Conservation (phyloP, 2,329 filamentous ascomycete genomes). For the Purpureocillium lavendulum region DNA sequence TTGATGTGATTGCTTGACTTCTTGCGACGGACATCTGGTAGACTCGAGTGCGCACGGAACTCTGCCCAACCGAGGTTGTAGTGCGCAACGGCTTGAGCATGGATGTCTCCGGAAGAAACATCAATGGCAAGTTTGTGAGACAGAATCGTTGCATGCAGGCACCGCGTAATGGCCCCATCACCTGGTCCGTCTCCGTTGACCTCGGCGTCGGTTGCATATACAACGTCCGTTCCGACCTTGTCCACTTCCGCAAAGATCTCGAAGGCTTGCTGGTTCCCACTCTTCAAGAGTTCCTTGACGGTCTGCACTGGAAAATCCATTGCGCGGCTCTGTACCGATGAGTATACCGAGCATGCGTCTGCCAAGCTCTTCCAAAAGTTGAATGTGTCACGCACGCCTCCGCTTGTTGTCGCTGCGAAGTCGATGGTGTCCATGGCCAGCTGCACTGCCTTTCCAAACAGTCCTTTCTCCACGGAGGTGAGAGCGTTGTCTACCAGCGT, state of each 20-base stretch:
- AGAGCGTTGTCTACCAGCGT: conserved; percentile 77
- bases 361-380: conserved; percentile 93
- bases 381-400: conserved; percentile 62
- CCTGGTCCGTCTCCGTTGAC: conserved; percentile 36
- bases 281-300: conserved; percentile 50
- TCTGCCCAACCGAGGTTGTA: conserved; percentile 97
- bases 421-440: conserved; percentile 62
- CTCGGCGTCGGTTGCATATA: conserved; percentile 35
- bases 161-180: conserved; percentile 45
- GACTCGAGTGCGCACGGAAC: conserved; percentile 65
- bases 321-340: conserved; percentile 62
- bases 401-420: conserved; percentile 55
- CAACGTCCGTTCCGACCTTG: conserved; percentile 39
- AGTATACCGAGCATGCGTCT: conserved; percentile 81
- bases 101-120: conserved; percentile 61
- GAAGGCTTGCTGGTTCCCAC: conserved; percentile 45
- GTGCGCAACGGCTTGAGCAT: conserved; percentile 91
- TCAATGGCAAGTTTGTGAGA: conserved; percentile 82
- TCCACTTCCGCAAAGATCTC: conserved; percentile 63
- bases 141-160: conserved; percentile 65
- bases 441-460: conserved; percentile 75
- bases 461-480: conserved; percentile 68
- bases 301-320: conserved; percentile 51
- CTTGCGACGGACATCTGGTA: conserved; percentile 43
- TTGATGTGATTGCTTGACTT: conserved; percentile 63